Conservation (phyloP, 805 yeast genomes). For the Starmerella vitae region DNA sequence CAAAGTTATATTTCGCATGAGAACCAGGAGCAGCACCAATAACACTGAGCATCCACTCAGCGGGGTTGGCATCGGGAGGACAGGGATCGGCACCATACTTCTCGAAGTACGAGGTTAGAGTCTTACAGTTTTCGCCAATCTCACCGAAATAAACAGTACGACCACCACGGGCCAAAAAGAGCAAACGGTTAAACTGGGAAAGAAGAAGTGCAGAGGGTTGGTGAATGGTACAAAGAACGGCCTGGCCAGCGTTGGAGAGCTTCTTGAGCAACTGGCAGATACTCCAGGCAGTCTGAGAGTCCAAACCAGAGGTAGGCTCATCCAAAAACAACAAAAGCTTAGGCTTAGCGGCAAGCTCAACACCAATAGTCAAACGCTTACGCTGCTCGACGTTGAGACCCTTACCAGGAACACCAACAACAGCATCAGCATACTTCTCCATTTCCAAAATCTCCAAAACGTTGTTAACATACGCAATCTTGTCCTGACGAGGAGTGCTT, state of each 20-base stretch:
- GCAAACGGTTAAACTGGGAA: conserved; percentile 52
- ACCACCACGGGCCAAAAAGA: conserved; percentile 63
- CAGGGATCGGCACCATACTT: conserved; percentile 59
- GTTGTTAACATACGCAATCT: conserved; percentile 54
- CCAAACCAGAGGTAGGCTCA: conserved; percentile 65
- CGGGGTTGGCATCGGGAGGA: conserved; percentile 50
- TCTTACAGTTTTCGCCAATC: conserved; percentile 48
- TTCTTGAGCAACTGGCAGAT: conserved; percentile 53
- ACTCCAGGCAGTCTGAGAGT: conserved; percentile 52
- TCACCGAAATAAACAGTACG: conserved; percentile 72
- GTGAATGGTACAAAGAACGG: conserved; percentile 63
- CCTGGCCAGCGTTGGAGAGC: conserved; percentile 58
- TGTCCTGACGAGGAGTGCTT: conserved; percentile 43
- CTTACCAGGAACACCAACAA: conserved; percentile 63
- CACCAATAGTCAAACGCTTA: conserved; percentile 56
- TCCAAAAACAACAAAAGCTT: conserved; percentile 47
- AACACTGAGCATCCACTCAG: conserved; percentile 59
- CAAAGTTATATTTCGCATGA: conserved; percentile 44
- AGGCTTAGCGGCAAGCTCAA: conserved; percentile 59
- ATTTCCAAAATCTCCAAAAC: conserved; percentile 54
- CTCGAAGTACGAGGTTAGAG: conserved; percentile 55
- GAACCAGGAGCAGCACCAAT: conserved; percentile 79
- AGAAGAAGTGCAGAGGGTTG: conserved; percentile 63
- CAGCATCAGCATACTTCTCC: conserved; percentile 61
- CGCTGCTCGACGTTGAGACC: conserved; percentile 60